Conservation (phyloP, 192 early-diverging fungal species). For the Ambispora gerdemannii region DNA sequence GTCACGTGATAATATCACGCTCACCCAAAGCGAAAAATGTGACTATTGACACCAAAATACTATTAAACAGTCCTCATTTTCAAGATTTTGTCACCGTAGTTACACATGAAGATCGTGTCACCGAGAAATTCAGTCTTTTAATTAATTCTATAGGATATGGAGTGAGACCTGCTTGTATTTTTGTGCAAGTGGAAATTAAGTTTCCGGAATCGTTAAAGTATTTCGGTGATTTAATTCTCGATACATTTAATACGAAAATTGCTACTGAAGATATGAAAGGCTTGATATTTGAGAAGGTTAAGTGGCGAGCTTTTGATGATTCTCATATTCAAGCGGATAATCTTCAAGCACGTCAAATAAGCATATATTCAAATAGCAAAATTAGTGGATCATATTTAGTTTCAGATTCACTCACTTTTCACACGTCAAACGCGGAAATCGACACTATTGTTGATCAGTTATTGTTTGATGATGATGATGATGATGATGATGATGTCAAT, state of each 20-base stretch:
- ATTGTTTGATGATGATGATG: background rate
- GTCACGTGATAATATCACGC: background rate
- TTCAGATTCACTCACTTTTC: background rate
- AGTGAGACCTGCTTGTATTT: background rate
- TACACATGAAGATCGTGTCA: background rate
- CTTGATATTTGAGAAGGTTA: background rate
- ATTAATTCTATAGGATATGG: background rate
- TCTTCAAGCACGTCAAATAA: background rate
- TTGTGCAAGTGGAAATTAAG: background rate
- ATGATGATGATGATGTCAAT: background rate
- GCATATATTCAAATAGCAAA: background rate
- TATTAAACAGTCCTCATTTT: background rate
- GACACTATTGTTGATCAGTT: background rate
- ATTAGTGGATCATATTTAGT: slow-evolving; percentile 1
- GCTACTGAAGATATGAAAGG: background rate
- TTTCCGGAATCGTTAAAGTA: background rate
- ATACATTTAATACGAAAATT: background rate
- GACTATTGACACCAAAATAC: background rate
- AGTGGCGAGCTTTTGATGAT: background rate
- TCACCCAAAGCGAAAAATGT: background rate
- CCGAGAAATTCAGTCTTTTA: background rate
- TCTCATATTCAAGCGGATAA: background rate
- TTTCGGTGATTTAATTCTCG: background rate
- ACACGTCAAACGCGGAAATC: background rate
- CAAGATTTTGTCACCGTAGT: background rate